phyloP scores from a whole-genome alignment of 208 protist genomes.

The Trypanosoma cruzi region DNA sequence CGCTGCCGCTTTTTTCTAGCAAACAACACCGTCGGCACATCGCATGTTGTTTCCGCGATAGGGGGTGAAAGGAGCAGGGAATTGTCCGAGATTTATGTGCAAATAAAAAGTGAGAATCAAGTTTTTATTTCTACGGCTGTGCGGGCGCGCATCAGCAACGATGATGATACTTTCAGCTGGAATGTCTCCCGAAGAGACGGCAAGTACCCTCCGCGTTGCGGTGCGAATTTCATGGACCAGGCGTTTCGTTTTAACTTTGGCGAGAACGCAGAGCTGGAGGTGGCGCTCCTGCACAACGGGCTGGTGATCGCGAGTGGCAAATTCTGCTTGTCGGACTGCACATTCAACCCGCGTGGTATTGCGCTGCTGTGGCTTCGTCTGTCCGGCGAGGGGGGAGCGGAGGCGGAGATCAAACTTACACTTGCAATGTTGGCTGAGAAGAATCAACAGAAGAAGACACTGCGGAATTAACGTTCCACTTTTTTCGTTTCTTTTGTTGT shows the following conservation, averaged over 20 bases:
- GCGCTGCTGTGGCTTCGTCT: constrained; percentile 16
- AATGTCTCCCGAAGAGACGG: not conserved
- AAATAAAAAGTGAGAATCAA: constrained; percentile 8
- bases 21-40: not conserved
- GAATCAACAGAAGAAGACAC: not conserved
- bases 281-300: constrained; percentile 11
- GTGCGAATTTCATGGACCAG: constrained; percentile 17
- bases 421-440: constrained; percentile 17
- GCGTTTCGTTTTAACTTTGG: constrained; percentile 15
- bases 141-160: not conserved
- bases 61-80: not conserved
- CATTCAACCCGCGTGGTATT: not conserved
- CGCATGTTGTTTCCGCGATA: not conserved
- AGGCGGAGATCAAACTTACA: constrained; percentile 21
- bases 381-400: not conserved
- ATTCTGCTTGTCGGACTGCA: constrained; percentile 13
- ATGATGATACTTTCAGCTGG: not conserved
- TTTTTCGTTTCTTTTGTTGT: not conserved
- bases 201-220: not conserved
- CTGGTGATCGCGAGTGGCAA: not conserved
- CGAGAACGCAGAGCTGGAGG: constrained; percentile 5
- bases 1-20: constrained; percentile 47
- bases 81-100: constrained; percentile 5
- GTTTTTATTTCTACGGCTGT: not conserved
- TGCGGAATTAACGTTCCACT: not conserved